phyloP scores from a whole-genome alignment of 305 asterid genomes.

The Solanum hybrid region DNA sequence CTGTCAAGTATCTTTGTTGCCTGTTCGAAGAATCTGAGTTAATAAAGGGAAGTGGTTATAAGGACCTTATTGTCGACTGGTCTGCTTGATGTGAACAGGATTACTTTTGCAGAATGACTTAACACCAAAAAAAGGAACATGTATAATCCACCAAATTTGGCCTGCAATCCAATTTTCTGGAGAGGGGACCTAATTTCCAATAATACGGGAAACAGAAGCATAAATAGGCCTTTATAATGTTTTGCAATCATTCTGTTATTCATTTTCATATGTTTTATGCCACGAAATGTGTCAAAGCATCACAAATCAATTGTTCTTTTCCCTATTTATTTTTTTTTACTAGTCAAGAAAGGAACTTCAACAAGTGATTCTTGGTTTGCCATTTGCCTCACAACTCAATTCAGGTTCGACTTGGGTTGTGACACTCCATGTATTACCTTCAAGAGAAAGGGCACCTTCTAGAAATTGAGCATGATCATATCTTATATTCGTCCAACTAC shows the following conservation, averaged over 20 bases:
- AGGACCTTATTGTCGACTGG: background rate
- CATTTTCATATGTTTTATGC: background rate
- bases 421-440: background rate
- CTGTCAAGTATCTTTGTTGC: background rate
- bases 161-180: background rate
- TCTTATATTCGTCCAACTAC: background rate
- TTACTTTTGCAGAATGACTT: background rate
- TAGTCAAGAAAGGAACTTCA: background rate
- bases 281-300: background rate
- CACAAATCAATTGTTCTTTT: background rate
- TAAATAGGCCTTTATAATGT: background rate
- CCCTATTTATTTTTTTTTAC: background rate
- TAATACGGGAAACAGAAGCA: background rate
- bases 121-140: background rate
- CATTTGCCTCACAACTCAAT: background rate
- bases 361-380: background rate
- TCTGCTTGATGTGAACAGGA: background rate
- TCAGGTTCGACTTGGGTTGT: background rate
- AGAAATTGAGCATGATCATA: background rate
- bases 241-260: background rate
- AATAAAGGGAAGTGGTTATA: background rate
- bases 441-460: background rate
- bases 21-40: background rate
- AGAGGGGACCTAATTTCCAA: background rate
- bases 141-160: background rate